Evolutionary conservation across 2,329 filamentous ascomycete genomes (phyloP).

Genomic region (Neodidymelliopsis sp.): DNA sequence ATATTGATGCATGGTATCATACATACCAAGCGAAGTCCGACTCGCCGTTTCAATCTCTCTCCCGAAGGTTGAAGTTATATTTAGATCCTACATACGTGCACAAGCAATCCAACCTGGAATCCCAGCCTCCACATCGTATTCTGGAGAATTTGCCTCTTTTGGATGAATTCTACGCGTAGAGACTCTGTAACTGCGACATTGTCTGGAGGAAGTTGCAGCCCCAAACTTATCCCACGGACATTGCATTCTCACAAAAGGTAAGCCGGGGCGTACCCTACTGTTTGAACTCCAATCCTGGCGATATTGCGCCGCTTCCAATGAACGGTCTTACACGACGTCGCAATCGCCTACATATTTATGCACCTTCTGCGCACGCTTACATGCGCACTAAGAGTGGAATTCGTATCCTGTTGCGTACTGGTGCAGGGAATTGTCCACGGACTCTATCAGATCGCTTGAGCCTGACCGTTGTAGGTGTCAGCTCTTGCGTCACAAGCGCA

Average conservation of each 20-base stretch:
- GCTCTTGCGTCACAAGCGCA: no score
- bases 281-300: no score
- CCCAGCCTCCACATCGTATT: not conserved
- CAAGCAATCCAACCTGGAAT: not conserved
- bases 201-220: no score
- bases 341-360: not conserved
- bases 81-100: not conserved
- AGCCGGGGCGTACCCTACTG: no score
- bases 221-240: no score
- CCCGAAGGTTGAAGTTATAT: constrained; percentile 34
- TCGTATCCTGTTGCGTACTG: not conserved
- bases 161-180: not conserved
- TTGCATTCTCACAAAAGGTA: no score
- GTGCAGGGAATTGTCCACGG: not conserved
- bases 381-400: not conserved
- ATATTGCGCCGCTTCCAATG: no score
- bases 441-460: not conserved
- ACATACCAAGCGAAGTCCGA: no score
- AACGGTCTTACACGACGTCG: not conserved
- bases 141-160: not conserved
- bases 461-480: not conserved
- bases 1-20: not conserved
- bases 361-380: not conserved
- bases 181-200: no score
- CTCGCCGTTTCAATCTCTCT: not conserved